phyloP scores from a whole-genome alignment of 108 stramenopile genomes.

The Nannochloropsis gaditana region DNA sequence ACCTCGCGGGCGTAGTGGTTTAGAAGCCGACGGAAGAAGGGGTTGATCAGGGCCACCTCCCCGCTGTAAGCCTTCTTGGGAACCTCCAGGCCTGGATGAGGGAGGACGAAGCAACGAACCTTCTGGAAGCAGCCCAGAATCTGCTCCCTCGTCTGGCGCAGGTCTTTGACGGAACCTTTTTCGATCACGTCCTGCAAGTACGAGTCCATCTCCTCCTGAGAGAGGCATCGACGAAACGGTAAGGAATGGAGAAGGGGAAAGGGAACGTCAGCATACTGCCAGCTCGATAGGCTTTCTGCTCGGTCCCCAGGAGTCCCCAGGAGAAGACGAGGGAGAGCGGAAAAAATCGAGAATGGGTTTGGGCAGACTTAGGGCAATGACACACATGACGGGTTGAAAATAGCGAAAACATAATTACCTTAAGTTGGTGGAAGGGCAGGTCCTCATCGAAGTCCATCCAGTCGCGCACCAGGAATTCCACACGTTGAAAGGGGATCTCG shows the following conservation, averaged over 20 bases:
- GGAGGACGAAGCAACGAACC: slow-evolving; percentile 75
- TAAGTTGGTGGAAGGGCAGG: slow-evolving; percentile 37
- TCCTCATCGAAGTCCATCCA: slow-evolving; percentile 83
- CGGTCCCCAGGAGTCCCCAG: slow-evolving; percentile 18
- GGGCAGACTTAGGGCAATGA: neutral
- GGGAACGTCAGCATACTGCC: neutral
- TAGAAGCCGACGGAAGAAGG: slow-evolving; percentile 70
- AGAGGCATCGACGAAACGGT: slow-evolving; percentile 40
- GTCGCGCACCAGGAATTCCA: slow-evolving; percentile 96
- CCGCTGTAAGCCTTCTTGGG: slow-evolving; percentile 88
- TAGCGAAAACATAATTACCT: slow-evolving; percentile 33
- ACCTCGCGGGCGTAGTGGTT: slow-evolving; percentile 77
- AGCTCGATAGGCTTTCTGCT: neutral
- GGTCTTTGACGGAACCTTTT: slow-evolving; percentile 72
- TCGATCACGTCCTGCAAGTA: slow-evolving; percentile 75
- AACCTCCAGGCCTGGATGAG: slow-evolving; percentile 92
- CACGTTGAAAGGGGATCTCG: slow-evolving; percentile 81
- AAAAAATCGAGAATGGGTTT: neutral
- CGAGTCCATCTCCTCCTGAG: slow-evolving; percentile 73
- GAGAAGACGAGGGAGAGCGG: neutral
- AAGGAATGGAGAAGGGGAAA: neutral
- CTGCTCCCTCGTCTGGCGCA: slow-evolving; percentile 67
- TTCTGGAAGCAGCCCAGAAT: slow-evolving; percentile 85
- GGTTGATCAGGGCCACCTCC: slow-evolving; percentile 69
- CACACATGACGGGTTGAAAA: too few relatives aligned